These are phyloP conservation scores for Ceratocystis colombiana DNA, from an alignment of 2,329 filamentous ascomycete species.

Conservation along the genomic window DNA sequence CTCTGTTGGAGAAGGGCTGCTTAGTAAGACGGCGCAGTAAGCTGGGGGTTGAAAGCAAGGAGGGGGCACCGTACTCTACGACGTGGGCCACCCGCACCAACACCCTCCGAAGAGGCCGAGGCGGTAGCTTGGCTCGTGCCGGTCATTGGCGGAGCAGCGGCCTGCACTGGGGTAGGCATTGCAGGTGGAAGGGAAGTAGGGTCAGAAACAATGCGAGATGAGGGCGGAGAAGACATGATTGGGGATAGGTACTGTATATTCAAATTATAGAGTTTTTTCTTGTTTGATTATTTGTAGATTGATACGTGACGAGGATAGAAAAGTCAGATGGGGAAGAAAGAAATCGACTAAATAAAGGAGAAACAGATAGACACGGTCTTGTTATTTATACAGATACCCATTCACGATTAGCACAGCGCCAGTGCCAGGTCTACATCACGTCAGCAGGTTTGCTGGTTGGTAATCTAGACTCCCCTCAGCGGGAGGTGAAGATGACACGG, in stretches of 20 bases:
- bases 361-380: too few species aligned
- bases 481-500: conserved; percentile 3
- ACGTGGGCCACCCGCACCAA: not conserved
- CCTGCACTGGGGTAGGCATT: not conserved
- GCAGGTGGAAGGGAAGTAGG: not conserved
- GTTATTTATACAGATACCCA: not conserved
- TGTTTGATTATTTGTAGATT: too few species aligned
- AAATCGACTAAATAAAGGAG: too few species aligned
- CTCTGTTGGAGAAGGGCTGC: conserved; percentile 1
- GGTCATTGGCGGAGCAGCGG: not conserved
- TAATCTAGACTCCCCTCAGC: too few species aligned
- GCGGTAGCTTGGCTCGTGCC: not conserved
- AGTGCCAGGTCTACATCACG: not conserved
- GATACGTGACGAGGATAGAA: too few species aligned
- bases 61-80: not conserved
- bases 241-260: not conserved
- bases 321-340: too few species aligned
- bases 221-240: not conserved
- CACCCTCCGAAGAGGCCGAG: not conserved
- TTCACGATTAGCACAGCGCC: not conserved
- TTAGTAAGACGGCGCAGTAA: not conserved
- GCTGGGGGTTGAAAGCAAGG: not conserved
- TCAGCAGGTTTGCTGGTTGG: too few species aligned
- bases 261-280: not conserved
- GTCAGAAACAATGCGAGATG: not conserved